Conservation (phyloP, 768 basidiomycete genomes). For the Leucosporidium creatinivorum region DNA sequence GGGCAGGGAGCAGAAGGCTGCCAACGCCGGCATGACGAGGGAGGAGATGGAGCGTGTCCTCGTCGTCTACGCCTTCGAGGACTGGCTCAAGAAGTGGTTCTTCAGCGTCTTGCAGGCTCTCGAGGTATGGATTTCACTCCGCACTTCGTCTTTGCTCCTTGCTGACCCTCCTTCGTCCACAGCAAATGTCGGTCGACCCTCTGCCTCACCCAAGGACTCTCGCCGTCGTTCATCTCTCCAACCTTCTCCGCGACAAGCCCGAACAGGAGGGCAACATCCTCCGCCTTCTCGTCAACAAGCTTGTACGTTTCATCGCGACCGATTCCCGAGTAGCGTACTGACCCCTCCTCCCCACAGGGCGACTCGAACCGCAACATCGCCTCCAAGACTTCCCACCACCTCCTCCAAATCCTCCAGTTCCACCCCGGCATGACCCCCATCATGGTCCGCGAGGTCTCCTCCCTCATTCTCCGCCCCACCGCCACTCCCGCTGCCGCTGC, state of each 20-base stretch:
- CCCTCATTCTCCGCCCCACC: conserved; percentile 63
- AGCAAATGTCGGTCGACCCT: conserved; percentile 76
- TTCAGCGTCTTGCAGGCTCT: conserved; percentile 82
- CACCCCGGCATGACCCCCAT: conserved; percentile 91
- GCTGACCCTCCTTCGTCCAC: conserved; percentile 3
- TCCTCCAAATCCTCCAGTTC: conserved; percentile 77
- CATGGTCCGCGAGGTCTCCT: conserved; percentile 75
- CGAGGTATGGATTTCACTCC: conserved; percentile 52
- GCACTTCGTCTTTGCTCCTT: not conserved
- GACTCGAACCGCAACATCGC: conserved; percentile 81
- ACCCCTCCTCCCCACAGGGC: conserved; percentile 50
- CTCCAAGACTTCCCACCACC: conserved; percentile 79
- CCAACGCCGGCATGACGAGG: conserved; percentile 51
- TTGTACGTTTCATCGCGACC: conserved; percentile 50
- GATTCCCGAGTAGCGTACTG: not conserved
- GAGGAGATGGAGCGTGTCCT: conserved; percentile 47
- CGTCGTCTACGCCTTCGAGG: conserved; percentile 84
- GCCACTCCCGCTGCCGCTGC: conserved; percentile 43
- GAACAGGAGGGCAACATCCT: conserved; percentile 97
- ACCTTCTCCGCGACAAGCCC: conserved; percentile 76
- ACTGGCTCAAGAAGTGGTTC: conserved; percentile 96
- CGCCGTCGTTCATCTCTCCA: conserved; percentile 65
- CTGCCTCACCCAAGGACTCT: conserved; percentile 82
- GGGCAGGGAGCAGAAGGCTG: conserved; percentile 43
- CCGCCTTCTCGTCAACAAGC: conserved; percentile 84